A percentile compares a stretch with the other conserved stretches of the same genome.
Evolutionary conservation across 805 yeast genomes (phyloP).

Genomic region (Pichia thaimueangensis): DNA sequence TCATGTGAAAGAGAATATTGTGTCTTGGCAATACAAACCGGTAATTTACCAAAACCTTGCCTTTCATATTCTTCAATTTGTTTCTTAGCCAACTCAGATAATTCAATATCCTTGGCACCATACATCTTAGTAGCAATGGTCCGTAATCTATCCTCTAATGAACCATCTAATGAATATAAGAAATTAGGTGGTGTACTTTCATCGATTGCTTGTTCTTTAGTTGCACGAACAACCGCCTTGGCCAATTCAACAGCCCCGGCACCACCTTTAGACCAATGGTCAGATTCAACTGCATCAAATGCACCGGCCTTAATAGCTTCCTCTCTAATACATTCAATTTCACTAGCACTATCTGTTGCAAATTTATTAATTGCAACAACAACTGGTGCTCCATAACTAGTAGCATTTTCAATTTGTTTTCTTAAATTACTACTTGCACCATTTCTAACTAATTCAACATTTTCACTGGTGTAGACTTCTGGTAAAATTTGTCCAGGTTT

Average conservation of each 20-base stretch:
- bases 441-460: constrained; percentile 56
- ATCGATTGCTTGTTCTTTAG: constrained; percentile 32
- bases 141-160: constrained; percentile 61
- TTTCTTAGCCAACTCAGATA: constrained; percentile 60
- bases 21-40: constrained; percentile 81
- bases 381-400: constrained; percentile 67
- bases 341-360: constrained; percentile 64
- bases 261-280: constrained; percentile 89
- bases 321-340: constrained; percentile 60
- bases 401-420: constrained; percentile 71
- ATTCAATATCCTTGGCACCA: constrained; percentile 68
- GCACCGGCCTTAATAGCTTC: constrained; percentile 76
- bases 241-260: constrained; percentile 73
- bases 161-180: constrained; percentile 50
- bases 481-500: constrained; percentile 81
- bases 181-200: constrained; percentile 32
- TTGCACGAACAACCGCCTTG: constrained; percentile 58
- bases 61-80: constrained; percentile 61
- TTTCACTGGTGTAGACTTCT: constrained; percentile 63
- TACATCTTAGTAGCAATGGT: constrained; percentile 71
- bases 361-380: constrained; percentile 79
- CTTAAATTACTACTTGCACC: constrained; percentile 67
- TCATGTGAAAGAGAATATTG: constrained; percentile 82
- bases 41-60: constrained; percentile 73
- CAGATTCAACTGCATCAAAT: constrained; percentile 66